Base-by-base conservation (phyloP, 176 grass and related monocot species). In the Coix lacrymajobi region DNA sequence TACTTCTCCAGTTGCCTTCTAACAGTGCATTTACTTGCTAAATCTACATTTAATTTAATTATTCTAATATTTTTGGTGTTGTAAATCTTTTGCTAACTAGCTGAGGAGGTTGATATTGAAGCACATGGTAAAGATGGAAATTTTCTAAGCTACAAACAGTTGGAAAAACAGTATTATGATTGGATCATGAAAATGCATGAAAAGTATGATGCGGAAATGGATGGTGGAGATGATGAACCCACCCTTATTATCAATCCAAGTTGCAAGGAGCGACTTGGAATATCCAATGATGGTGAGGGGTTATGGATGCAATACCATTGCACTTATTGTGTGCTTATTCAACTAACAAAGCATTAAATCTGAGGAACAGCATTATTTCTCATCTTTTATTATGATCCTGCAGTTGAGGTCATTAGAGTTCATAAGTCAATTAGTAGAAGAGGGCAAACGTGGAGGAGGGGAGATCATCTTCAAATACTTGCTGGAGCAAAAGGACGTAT, bases 171-270 rank as follows among this genome's bases (percentile, higher is more conserved):
- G 4, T 90, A 90, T 48, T 66, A 57, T 3, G 58, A 84, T 30
- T 90, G 88, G 88, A 83, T 90, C 62, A 87, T 25, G 28, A 69
- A 69, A 54, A 90, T 90, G 88, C 88, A 90, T 87, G 84, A 61
- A 71, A 56, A 25, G 16, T 90, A 90, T 90, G 88, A 90, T 40
- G 31, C 67, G 71, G 88, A 90, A 90, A 69, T 90, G 7, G 72
- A 90, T 46, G 74, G 48, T 29, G 88, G 88, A 25, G 68, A 87
- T 33, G 48, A 84, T 25, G 73, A 90, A 32, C 75, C 85, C 64
- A 77, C 30, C 31, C 38, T 83, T 85, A 73, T 87, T 63, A 72
- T 90, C 63, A 83, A 71, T 17, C 88, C 84, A 48, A 17, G 22
- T 37, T 45, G n/a, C 78, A 90, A 90, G 64, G 81, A 86, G 8